A percentile compares a stretch with the other conserved stretches of the same genome.
phyloP scores from a whole-genome alignment of 169 alveolate genomes.

The Plasmodium reichenowi region DNA sequence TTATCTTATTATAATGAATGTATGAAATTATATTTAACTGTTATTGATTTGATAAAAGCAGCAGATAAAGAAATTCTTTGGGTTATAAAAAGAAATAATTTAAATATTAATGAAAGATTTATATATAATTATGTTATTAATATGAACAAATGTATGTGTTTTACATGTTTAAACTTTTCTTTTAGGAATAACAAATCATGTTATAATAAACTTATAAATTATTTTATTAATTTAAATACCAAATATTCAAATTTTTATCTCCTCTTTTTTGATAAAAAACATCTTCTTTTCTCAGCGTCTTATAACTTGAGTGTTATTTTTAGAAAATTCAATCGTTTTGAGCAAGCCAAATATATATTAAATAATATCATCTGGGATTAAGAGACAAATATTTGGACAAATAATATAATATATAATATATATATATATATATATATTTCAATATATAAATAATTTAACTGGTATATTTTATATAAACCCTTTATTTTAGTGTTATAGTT shows the following conservation, averaged over 20 bases:
- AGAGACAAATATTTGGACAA: neutral
- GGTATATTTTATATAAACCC: neutral
- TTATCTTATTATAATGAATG: constrained; percentile 55
- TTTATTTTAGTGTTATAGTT: neutral
- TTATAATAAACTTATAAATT: constrained; percentile 13
- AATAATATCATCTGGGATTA: constrained; percentile 63
- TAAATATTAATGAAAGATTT: constrained; percentile 36
- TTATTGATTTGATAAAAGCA: constrained; percentile 24
- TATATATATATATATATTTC: neutral
- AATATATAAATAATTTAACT: neutral
- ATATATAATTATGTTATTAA: constrained; percentile 50
- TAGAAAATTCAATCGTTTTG: constrained; percentile 42
- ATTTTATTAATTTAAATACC: constrained; percentile 34
- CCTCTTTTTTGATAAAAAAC: constrained; percentile 60
- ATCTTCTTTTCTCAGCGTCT: constrained; percentile 69
- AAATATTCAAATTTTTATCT: constrained; percentile 62
- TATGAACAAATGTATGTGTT: constrained; percentile 76
- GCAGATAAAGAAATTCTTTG: constrained; percentile 57
- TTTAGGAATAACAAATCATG: neutral
- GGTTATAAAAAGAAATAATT: constrained; percentile 16
- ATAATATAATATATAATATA: neutral
- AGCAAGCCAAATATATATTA: constrained; percentile 49
- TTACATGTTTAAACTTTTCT: constrained; percentile 32
- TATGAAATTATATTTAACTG: constrained; percentile 49
- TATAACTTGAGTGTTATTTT: constrained; percentile 61